Conservation (phyloP, 176 grass and related monocot genomes). For the Hordeum marinum region DNA sequence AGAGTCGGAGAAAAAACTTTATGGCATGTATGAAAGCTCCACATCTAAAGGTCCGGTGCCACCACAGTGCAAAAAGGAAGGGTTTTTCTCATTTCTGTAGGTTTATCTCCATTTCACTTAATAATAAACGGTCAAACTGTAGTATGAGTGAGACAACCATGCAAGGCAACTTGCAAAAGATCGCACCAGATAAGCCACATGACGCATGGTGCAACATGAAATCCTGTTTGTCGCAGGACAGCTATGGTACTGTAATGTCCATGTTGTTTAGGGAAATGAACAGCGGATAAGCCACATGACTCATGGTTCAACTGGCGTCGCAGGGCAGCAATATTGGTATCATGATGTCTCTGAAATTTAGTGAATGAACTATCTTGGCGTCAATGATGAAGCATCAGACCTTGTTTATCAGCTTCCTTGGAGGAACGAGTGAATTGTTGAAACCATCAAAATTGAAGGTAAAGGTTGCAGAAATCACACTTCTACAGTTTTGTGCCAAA, state of each 20-base stretch:
- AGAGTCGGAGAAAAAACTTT: no score
- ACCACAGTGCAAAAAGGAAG: background rate
- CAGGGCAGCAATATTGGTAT: background rate
- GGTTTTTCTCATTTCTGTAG: background rate
- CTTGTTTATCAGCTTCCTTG: background rate
- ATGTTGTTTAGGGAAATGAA: background rate
- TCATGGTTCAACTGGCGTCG: background rate
- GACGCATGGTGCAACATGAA: background rate
- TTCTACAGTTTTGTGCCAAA: no score
- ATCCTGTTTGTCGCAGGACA: background rate
- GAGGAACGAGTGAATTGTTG: no score
- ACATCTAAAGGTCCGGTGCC: background rate
- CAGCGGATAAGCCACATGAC: constrained; percentile 11
- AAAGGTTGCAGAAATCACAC: no score
- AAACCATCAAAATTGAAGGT: no score
- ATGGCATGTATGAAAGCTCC: background rate
- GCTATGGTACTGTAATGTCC: background rate
- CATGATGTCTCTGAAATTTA: background rate
- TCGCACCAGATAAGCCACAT: constrained; percentile 1
- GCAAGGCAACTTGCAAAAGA: constrained; percentile 7
- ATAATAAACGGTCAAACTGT: background rate
- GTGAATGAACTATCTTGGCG: background rate
- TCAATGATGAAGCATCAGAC: background rate
- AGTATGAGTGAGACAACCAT: background rate
- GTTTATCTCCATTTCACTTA: background rate